These are phyloP conservation scores for Metarhizium rileyi DNA, from an alignment of 2,329 filamentous ascomycete species.

Conservation along the genomic window DNA sequence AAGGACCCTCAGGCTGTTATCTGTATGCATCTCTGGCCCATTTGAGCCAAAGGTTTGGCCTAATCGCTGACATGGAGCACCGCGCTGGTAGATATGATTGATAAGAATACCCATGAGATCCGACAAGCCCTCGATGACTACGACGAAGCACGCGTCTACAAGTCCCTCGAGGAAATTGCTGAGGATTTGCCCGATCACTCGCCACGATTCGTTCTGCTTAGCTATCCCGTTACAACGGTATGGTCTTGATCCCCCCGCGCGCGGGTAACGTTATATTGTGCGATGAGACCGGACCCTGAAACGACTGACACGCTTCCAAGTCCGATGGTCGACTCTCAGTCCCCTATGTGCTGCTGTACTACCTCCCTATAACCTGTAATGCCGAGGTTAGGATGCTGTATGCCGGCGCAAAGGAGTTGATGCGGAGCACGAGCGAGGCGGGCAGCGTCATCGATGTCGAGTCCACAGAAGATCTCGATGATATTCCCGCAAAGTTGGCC, in stretches of 20 bases:
- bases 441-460: constrained; percentile 78
- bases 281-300: neutral
- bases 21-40: constrained; percentile 44
- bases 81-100: constrained; percentile 69
- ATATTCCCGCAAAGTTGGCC: constrained; percentile 59
- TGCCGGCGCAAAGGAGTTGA: constrained; percentile 88
- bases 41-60: neutral
- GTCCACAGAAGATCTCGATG: constrained; percentile 68
- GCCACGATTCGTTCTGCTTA: constrained; percentile 81
- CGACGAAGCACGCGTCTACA: constrained; percentile 68
- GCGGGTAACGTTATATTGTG: too few relatives aligned
- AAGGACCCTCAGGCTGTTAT: constrained; percentile 86
- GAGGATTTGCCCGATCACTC: constrained; percentile 91
- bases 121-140: constrained; percentile 45
- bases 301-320: constrained; percentile 31
- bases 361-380: constrained; percentile 87
- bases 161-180: constrained; percentile 65
- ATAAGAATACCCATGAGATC: constrained; percentile 85
- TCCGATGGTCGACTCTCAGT: constrained; percentile 75
- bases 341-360: constrained; percentile 91
- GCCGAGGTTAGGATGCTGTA: constrained; percentile 84
- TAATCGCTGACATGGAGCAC: neutral
- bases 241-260: neutral
- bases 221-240: constrained; percentile 83
- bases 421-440: constrained; percentile 90